Evolutionary conservation across 768 basidiomycete genomes (phyloP).

Genomic region (Tylopilus sp.): DNA sequence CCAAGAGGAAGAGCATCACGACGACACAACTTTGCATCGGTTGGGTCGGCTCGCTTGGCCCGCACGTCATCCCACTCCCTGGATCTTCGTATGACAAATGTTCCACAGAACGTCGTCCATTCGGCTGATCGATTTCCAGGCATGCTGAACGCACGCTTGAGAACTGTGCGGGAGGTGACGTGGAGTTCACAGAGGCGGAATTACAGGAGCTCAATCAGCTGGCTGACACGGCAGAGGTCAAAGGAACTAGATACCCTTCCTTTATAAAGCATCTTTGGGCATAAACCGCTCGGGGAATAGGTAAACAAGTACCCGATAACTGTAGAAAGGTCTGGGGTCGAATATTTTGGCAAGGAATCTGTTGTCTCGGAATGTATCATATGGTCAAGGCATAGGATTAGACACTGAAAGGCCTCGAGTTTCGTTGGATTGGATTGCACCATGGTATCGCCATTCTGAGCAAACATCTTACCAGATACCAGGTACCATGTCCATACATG

Average conservation of each 20-base stretch:
- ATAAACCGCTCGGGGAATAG: conserved; percentile 12
- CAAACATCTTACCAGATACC: background rate
- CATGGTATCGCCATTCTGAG: background rate
- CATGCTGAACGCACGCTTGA: conserved; percentile 40
- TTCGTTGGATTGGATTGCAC: no score
- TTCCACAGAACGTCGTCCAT: background rate
- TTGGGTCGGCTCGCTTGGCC: conserved; percentile 39
- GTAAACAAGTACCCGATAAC: background rate
- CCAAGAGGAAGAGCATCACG: conserved; percentile 40
- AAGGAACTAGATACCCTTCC: conserved; percentile 38
- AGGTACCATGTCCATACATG: conserved; percentile 16
- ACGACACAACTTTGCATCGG: conserved; percentile 41
- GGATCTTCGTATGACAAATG: conserved; percentile 40
- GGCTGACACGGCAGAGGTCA: conserved; percentile 33
- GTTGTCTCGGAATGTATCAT: background rate
- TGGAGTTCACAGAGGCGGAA: conserved; percentile 41
- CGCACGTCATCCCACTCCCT: conserved; percentile 47
- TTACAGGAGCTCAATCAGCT: conserved; percentile 37
- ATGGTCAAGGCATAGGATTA: background rate
- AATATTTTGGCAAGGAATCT: background rate
- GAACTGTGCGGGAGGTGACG: conserved; percentile 41
- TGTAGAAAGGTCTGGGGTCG: background rate
- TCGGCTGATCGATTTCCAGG: conserved; percentile 15
- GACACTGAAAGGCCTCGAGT: no score
- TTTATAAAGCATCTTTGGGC: conserved; percentile 31